Evolutionary conservation across 129 eudicot species (phyloP).

Genomic region (Kitagawia praeruptora): DNA sequence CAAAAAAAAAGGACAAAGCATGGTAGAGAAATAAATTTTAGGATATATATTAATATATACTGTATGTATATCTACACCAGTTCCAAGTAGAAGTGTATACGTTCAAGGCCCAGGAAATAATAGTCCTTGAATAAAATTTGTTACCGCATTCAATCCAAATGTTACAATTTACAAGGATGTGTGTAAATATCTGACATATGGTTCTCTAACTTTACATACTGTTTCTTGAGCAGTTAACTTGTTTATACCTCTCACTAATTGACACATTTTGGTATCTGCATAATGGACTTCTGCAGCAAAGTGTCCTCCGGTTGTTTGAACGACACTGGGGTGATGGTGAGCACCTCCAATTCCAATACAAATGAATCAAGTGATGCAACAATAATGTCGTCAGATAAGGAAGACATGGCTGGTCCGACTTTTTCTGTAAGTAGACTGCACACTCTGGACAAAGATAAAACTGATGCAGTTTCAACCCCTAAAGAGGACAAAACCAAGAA

Average conservation of each 20-base stretch:
- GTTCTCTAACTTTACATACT: background rate
- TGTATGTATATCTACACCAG: background rate
- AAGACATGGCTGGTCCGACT: conserved; percentile 11
- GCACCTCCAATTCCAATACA: conserved; percentile 12
- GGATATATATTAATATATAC: too few species aligned
- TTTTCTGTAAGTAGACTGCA: conserved; percentile 16
- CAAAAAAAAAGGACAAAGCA: background rate
- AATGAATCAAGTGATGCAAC: conserved; percentile 12
- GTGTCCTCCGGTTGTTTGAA: conserved; percentile 12
- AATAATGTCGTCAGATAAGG: conserved; percentile 11
- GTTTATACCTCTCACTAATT: background rate
- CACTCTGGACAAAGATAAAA: conserved; percentile 18
- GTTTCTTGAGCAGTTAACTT: background rate
- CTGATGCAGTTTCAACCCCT: conserved; percentile 5
- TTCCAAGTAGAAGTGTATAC: background rate
- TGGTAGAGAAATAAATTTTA: too few species aligned
- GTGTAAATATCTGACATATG: background rate
- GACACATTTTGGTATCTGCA: background rate
- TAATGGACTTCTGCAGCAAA: conserved; percentile 26
- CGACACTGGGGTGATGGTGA: conserved; percentile 8
- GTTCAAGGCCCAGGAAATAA: background rate
- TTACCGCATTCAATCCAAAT: background rate
- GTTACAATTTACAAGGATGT: background rate
- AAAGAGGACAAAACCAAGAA: conserved; percentile 13
- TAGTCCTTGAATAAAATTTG: background rate